A percentile compares a stretch with the other conserved stretches of the same genome.
Conservation (phyloP, 2,329 filamentous ascomycete genomes). For the Colletotrichum tropicale region DNA sequence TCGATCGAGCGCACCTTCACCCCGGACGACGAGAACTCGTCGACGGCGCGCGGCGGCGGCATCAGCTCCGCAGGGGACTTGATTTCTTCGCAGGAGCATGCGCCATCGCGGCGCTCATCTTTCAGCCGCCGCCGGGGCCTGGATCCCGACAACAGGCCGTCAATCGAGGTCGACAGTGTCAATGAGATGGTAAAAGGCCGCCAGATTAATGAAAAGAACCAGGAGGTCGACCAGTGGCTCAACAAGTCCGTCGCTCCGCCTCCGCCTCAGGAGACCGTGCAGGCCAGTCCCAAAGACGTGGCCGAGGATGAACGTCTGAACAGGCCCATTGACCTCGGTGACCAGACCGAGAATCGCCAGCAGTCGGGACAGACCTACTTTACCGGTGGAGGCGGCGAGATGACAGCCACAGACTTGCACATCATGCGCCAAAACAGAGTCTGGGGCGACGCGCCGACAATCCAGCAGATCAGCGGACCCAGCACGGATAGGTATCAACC, state of each 20-base stretch:
- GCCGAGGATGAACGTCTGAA: conserved; percentile 29
- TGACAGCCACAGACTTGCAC: conserved; percentile 51
- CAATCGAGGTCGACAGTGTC: conserved; percentile 48
- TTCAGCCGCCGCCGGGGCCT: conserved; percentile 52
- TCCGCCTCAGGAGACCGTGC: conserved; percentile 4
- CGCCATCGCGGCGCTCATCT: conserved; percentile 32
- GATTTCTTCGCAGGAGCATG: conserved; percentile 29
- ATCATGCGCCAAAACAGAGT: conserved; percentile 52
- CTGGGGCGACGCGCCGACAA: conserved; percentile 54
- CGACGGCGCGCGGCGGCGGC: conserved; percentile 35
- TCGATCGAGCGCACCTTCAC: conserved; percentile 43
- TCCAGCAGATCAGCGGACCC: conserved; percentile 47
- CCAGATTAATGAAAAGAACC: conserved; percentile 50
- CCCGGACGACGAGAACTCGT: conserved; percentile 35
- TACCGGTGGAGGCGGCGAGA: conserved; percentile 41
- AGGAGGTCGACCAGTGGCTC: conserved; percentile 57
- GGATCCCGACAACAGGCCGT: conserved; percentile 49
- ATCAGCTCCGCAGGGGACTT: conserved; percentile 45
- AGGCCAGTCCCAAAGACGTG: conserved; percentile 9
- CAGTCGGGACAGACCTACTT: conserved; percentile 57
- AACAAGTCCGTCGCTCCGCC: conserved; percentile 2
- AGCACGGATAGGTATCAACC: conserved; percentile 45
- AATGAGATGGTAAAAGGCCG: conserved; percentile 52
- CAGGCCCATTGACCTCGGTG: conserved; percentile 43
- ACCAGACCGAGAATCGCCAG: conserved; percentile 54